Evolutionary conservation across 306 rosid species (phyloP), one percentile per base, ranked within the genome.

Genomic region (Quercus wislizeni): DNA sequence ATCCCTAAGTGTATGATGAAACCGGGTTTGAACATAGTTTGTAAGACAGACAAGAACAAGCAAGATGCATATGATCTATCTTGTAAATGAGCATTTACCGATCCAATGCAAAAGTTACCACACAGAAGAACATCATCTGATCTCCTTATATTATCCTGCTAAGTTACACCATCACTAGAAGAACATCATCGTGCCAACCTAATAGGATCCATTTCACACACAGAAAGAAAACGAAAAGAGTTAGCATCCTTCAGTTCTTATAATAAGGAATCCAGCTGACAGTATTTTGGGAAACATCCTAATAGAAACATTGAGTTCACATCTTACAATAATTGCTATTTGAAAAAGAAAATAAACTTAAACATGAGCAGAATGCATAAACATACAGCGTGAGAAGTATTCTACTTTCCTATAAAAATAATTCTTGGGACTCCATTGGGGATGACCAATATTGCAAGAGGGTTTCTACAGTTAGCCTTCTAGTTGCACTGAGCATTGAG

Each of bases 401-500:
- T 75, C 68, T 58, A 61, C 41, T 51, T 55, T 62, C 77, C 54
- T 78, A 86, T 46, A 78, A 27, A 77, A 79, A 85, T 80, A 95
- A 43, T 83, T 95, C 96, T 80, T 90, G 85, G 54, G 94, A 86
- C 78, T 92, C 98, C 90, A 88, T 82, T 49, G 99, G 96, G 83
- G 99, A 95, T 55, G 97, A 83, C 99, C 97, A 95, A 81, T 95
- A 89, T 67, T 75, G 92, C 88, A 95, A 74, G 84, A 95, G 89
- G 20, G 98, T 90, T 76, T 95, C 99, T 73, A 95, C 97, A 33
- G 98, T 95, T 58, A 95, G 76, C 82, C 98, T 88, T 72, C 97
- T 86, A n/a, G 97, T 95, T 80, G 98, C 93, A 80, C 99, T 90
- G 30, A 95, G 99, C 98, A 95, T 93, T 8, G 99, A 92, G 83